These are phyloP conservation scores for Fusarium drepaniforme DNA, from an alignment of 2,329 filamentous ascomycete genomes.

Conservation along the genomic window DNA sequence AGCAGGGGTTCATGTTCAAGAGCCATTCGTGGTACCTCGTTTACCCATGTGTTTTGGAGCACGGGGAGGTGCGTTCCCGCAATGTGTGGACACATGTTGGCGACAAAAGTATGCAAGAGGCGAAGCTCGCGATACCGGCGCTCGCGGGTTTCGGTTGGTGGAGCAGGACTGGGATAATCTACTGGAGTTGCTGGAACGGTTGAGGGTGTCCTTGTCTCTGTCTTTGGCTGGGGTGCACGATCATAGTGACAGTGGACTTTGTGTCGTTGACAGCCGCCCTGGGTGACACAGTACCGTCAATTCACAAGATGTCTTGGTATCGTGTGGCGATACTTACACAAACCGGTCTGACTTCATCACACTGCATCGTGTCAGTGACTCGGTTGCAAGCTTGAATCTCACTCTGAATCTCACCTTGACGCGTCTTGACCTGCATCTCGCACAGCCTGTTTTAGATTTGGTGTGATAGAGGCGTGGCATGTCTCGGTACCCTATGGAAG, in stretches of 20 bases:
- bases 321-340: constrained; percentile 32
- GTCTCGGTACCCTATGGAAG: neutral
- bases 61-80: constrained; percentile 30
- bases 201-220: neutral
- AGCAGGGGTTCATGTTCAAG: constrained; percentile 39
- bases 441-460: constrained; percentile 48
- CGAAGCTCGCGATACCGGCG: constrained; percentile 40
- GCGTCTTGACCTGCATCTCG: constrained; percentile 41
- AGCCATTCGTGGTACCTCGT: constrained; percentile 35
- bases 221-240: constrained; percentile 1
- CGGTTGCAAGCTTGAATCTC: neutral
- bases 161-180: neutral
- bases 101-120: constrained; percentile 37
- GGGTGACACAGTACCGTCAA: neutral
- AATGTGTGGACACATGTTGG: constrained; percentile 30
- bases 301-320: neutral
- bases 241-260: constrained; percentile 37
- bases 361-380: constrained; percentile 7
- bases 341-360: constrained; percentile 36
- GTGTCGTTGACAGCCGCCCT: constrained; percentile 38
- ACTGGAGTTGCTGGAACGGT: neutral
- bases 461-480: constrained; percentile 45
- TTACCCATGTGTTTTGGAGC: constrained; percentile 33
- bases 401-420: constrained; percentile 38
- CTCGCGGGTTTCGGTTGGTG: constrained; percentile 23